Base-by-base conservation (phyloP, 257 asterid genomes). In the Striga asiatica region DNA sequence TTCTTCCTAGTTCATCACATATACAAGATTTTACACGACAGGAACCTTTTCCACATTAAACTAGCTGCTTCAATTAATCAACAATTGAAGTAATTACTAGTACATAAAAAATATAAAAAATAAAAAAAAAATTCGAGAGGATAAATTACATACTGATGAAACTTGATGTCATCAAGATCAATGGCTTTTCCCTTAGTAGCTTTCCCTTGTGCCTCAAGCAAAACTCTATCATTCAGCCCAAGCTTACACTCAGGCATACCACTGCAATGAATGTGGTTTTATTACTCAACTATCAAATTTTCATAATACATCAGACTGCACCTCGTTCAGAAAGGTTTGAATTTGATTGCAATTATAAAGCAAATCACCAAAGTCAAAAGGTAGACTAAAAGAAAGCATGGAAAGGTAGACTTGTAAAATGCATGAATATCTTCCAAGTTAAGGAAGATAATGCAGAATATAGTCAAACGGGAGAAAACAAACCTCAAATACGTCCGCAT, bases 211-310 rank as follows among this genome's bases (percentile, higher is more conserved):
- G 97, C 97, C 66, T 93, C 99, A 58, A 93, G 82, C 76, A 93
- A 70, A 56, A 93, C 84, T 80, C 93, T 81, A 72, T 93, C 99
- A 73, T 93, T 93, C 56, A 93, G 82, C 68, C 99, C 99, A 71
- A 93, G 95, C 84, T 93, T 93, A 72, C 99, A 93, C 79, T 88
- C 99, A 18, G 99, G 99, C 99, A 93, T 93, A 56, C 99, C 99
- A 75, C 99, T 93, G 89, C 76, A 71, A 75, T 32, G 48, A 21
- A 70, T 58, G 50, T 42, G 71, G 17, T 53, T 62, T 16, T 29
- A 67, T 58, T 28, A 58, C 13, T 64, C 50, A 58, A 35, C 41
- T 37, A 41, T 10, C 14, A 28, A 24, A 58, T 19, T 18, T n/a
- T n/a, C n/a, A n/a, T n/a, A 48, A 59, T 42, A 22, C 41, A 29